A percentile compares a stretch with the other conserved stretches of the same genome.
These are phyloP conservation scores for Penicillium manginii DNA, from an alignment of 495 filamentous ascomycete species.

Conservation along the genomic window DNA sequence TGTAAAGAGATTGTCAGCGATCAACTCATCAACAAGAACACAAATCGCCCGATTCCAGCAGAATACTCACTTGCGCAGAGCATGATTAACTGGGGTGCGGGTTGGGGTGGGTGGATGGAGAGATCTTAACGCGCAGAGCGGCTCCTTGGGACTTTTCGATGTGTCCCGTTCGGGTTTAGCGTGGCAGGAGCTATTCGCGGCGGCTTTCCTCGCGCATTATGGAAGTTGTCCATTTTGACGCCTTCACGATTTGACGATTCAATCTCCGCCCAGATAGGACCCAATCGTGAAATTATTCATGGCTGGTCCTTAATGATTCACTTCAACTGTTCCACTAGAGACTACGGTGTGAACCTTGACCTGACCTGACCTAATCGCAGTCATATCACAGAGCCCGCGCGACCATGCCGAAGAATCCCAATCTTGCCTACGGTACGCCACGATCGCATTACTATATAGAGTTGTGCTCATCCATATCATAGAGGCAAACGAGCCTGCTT, in stretches of 20 bases:
- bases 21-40: not conserved
- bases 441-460: not conserved
- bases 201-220: not conserved
- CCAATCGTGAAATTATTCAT: not conserved
- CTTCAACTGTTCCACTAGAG: slow-evolving; percentile 1
- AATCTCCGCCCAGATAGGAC: not conserved
- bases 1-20: slow-evolving; percentile 35
- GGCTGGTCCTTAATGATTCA: not conserved
- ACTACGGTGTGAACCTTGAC: slow-evolving; percentile 16
- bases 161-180: slow-evolving; percentile 42
- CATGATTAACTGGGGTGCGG: slow-evolving; percentile 49
- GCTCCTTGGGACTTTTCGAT: slow-evolving; percentile 49
- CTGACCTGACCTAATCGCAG: slow-evolving; percentile 21
- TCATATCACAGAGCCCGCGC: slow-evolving; percentile 13
- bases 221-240: too few relatives aligned
- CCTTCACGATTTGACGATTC: too few relatives aligned
- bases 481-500: slow-evolving; percentile 53
- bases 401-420: slow-evolving; percentile 51
- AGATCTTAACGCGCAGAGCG: slow-evolving; percentile 37
- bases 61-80: slow-evolving; percentile 74
- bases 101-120: slow-evolving; percentile 32
- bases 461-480: not conserved
- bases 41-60: not conserved
- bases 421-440: slow-evolving; percentile 51
- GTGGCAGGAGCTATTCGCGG: slow-evolving; percentile 29